Evolutionary conservation across 108 stramenopile genomes (phyloP), one percentile per base, ranked within the genome.

Genomic region (Nannochloropsis salina): DNA sequence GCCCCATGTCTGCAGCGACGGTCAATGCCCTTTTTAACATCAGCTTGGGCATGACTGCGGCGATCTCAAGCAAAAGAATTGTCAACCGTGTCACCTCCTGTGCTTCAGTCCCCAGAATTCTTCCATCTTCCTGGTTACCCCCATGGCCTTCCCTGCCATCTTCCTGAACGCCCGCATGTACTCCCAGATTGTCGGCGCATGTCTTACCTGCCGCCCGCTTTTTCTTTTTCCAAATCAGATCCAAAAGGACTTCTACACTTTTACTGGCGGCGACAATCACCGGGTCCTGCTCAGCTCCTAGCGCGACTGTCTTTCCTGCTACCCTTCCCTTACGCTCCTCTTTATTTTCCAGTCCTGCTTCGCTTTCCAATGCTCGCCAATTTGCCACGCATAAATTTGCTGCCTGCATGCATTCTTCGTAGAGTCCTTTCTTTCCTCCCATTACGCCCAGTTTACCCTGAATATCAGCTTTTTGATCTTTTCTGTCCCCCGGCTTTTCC

Each of bases 61-160:
- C 61, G n/a, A 74, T 74, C 61, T 74, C 2, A 1, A 74, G 61
- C 61, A 74, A 3, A 6, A 74, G 4, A 15, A 74, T n/a, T 8
- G 61, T 74, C 20, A 74, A n/a, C 61, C 61, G 61, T n/a, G 61
- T 74, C 61, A 74, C 61, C 61, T 74, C 61, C 61, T 74, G 61
- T 15, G 61, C 61, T 31, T 31, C 31, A 31, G 31, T 31, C 31
- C 31, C 31, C 31, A 31, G 31, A 31, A 31, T 31, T 31, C 31
- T 31, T 31, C 31, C 31, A 31, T 31, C 31, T 74, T 74, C 61
- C 61, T 74, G 1, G 20, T 1, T 15, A 1, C 20, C n/a, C 61
- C 15, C 3, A n/a, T n/a, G 20, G 15, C 61, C 61, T 4, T 2
- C 61, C 8, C 61, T 74, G 20, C 61, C 61, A 15, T n/a, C 61